Percentiles rank a stretch among this genome's conserved stretches.
These are phyloP conservation scores for Lentinula sp. DNA, from an alignment of 768 basidiomycete species.

Conservation along the genomic window DNA sequence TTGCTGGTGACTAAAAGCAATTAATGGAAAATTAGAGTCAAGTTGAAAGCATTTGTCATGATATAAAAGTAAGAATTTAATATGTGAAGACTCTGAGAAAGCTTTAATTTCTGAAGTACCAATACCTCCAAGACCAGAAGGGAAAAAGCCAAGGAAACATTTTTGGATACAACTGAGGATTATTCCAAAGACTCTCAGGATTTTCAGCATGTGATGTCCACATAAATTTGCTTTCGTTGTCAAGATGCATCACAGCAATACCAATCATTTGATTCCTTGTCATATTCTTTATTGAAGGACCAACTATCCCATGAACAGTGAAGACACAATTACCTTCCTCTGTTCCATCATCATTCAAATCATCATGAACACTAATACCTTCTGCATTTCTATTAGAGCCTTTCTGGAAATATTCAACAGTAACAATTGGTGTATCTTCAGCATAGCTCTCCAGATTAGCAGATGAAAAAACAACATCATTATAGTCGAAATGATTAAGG, in stretches of 20 bases:
- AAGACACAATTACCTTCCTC: constrained; percentile 18
- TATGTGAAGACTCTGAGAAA: too few relatives aligned
- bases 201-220: constrained; percentile 19
- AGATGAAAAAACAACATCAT: too few relatives aligned
- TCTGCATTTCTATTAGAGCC: constrained; percentile 16
- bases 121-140: constrained; percentile 25
- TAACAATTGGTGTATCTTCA: too few relatives aligned
- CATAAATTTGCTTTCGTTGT: constrained; percentile 18
- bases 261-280: constrained; percentile 12
- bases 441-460: too few relatives aligned
- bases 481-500: too few relatives aligned
- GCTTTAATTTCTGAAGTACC: too few relatives aligned
- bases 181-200: constrained; percentile 25
- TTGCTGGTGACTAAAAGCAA: too few relatives aligned
- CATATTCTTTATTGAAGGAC: constrained; percentile 11
- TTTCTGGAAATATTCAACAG: constrained; percentile 12
- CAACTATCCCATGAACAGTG: constrained; percentile 20
- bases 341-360: constrained; percentile 14
- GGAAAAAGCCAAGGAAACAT: constrained; percentile 38
- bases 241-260: constrained; percentile 20
- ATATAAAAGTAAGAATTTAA: too few relatives aligned
- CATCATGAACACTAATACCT: constrained; percentile 19
- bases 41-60: too few relatives aligned
- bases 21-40: too few relatives aligned
- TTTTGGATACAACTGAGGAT: constrained; percentile 26